phyloP scores from a whole-genome alignment of 129 eudicot species.

The Lactuca saligna region DNA sequence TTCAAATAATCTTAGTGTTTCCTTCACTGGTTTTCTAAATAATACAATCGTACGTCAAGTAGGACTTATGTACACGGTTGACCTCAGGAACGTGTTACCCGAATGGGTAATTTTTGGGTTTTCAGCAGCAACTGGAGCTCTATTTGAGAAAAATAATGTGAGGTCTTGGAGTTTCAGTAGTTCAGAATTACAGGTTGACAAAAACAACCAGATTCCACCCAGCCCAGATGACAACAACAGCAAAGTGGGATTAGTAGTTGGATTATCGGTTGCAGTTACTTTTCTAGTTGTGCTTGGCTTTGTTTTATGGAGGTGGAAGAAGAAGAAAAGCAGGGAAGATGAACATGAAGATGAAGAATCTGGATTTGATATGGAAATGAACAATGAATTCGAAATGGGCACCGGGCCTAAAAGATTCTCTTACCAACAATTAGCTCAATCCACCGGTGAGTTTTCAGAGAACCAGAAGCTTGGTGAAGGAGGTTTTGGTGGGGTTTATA shows the following conservation, averaged over 20 bases:
- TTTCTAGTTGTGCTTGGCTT: background rate
- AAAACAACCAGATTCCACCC: background rate
- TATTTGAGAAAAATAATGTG: background rate
- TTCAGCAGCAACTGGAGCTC: slow-evolving; percentile 27
- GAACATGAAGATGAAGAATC: background rate
- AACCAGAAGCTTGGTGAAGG: slow-evolving; percentile 53
- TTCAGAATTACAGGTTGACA: slow-evolving; percentile 9
- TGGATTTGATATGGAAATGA: slow-evolving; percentile 20
- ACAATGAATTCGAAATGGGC: slow-evolving; percentile 38
- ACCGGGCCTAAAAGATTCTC: slow-evolving; percentile 42
- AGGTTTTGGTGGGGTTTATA: slow-evolving; percentile 46
- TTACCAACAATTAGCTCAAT: slow-evolving; percentile 28
- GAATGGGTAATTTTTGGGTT: slow-evolving; percentile 34
- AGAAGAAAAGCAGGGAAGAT: background rate
- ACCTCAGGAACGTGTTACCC: slow-evolving; percentile 27
- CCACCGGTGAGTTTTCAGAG: slow-evolving; percentile 39
- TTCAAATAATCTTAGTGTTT: slow-evolving; percentile 27
- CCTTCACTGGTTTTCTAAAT: slow-evolving; percentile 13
- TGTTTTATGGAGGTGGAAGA: slow-evolving; percentile 18
- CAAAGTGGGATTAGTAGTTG: slow-evolving; percentile 14
- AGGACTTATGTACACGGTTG: slow-evolving; percentile 14
- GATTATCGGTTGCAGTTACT: background rate
- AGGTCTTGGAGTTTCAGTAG: no score
- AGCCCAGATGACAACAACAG: background rate
- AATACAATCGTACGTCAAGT: background rate